Conservation (phyloP, 2,329 filamentous ascomycete genomes). For the Penicillium sp. region DNA sequence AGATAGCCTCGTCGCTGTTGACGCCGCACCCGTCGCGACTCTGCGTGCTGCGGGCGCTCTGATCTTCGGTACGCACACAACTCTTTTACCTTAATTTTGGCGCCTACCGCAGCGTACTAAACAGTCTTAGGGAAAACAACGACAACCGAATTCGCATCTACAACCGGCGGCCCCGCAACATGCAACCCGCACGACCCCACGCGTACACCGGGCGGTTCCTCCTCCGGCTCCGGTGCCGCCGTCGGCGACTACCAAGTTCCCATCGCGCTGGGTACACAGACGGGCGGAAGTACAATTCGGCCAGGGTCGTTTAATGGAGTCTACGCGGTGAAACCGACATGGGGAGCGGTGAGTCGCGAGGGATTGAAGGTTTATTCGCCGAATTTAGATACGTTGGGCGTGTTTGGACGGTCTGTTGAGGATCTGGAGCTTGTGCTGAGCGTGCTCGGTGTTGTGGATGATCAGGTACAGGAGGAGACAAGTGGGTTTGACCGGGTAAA, state of each 20-base stretch:
- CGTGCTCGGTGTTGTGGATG: conserved; percentile 60
- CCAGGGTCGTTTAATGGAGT: conserved; percentile 69
- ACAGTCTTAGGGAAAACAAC: conserved; percentile 19
- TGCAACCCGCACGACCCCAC: conserved; percentile 61
- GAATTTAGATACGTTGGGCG: conserved; percentile 66
- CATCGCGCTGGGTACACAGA: conserved; percentile 68
- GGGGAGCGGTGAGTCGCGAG: conserved; percentile 66
- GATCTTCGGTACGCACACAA: conserved; percentile 14
- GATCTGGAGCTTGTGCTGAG: conserved; percentile 64
- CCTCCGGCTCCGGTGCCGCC: conserved; percentile 68
- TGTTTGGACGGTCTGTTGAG: conserved; percentile 62
- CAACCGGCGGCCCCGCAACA: conserved; percentile 39
- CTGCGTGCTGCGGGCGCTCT: conserved; percentile 17
- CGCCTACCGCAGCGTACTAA: not conserved
- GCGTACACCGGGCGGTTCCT: conserved; percentile 70
- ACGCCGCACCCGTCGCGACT: conserved; percentile 12
- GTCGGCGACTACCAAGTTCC: conserved; percentile 69
- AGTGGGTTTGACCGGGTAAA: not conserved
- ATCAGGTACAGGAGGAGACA: conserved; percentile 33
- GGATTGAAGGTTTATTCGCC: conserved; percentile 62
- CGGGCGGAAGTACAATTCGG: conserved; percentile 66
- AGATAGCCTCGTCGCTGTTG: conserved; percentile 5
- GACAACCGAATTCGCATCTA: conserved; percentile 20
- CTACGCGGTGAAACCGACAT: conserved; percentile 70
- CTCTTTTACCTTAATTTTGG: not conserved